phyloP scores from a whole-genome alignment of 2,329 filamentous ascomycete genomes.

The Plectosphaerella cucumerina region DNA sequence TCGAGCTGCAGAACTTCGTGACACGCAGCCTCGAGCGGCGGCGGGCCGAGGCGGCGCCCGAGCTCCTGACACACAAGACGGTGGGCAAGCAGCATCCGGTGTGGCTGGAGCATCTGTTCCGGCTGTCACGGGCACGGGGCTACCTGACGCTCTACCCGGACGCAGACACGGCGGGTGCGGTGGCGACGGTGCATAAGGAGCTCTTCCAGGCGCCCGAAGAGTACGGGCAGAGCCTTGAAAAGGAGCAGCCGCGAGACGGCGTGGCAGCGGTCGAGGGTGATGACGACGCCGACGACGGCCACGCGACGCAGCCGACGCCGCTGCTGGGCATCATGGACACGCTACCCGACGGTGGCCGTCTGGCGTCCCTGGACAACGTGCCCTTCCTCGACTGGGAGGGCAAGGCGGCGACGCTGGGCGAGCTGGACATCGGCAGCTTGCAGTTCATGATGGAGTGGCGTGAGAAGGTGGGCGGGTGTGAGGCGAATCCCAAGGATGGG shows the following conservation, averaged over 20 bases:
- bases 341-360: slow-evolving; percentile 35
- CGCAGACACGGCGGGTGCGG: slow-evolving; percentile 42
- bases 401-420: slow-evolving; percentile 29
- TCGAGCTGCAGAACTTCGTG: slow-evolving; percentile 77
- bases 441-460: slow-evolving; percentile 59
- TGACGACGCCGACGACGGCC: slow-evolving; percentile 9
- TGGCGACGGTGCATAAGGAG: slow-evolving; percentile 76
- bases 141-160: slow-evolving; percentile 80
- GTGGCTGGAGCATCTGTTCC: slow-evolving; percentile 75
- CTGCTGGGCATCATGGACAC: slow-evolving; percentile 42
- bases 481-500: slow-evolving; percentile 20
- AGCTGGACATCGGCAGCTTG: slow-evolving; percentile 37
- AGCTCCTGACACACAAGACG: slow-evolving; percentile 46
- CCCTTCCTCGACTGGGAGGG: slow-evolving; percentile 66
- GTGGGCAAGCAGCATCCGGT: slow-evolving; percentile 67
- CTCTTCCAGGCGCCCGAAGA: slow-evolving; percentile 71
- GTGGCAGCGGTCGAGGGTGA: slow-evolving; percentile 13
- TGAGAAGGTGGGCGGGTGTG: slow-evolving; percentile 63
- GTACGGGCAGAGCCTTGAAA: slow-evolving; percentile 30
- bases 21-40: slow-evolving; percentile 46
- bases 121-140: slow-evolving; percentile 70
- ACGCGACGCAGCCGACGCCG: slow-evolving; percentile 24
- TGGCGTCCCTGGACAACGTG: slow-evolving; percentile 41
- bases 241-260: slow-evolving; percentile 13
- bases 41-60: slow-evolving; percentile 24